Base-by-base conservation (phyloP, 2,329 filamentous ascomycete species). In the Endothia cerciana region DNA sequence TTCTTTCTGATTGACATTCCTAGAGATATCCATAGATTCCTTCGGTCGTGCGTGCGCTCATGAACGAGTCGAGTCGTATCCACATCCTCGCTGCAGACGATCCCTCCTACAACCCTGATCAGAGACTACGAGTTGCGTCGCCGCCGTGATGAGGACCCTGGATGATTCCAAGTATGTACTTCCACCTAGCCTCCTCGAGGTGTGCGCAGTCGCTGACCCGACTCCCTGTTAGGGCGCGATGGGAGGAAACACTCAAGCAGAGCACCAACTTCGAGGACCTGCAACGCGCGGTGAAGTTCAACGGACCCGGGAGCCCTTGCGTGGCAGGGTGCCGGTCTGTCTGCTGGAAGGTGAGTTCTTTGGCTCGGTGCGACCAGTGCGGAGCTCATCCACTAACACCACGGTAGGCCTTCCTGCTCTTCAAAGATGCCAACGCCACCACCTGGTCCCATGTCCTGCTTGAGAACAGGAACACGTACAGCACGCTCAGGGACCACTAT, bases 241-340 rank as follows among this genome's bases (percentile, higher is more conserved):
- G 91, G 91, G 81, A 86, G 72, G 81, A 83, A 71, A 88, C 90
- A 45, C 84, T 87, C 73, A 80, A 79, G 71, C 81, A 87, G 73
- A 83, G 84, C 71, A 80, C 82, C 63, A 85, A 82, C 72, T 79
- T 91, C 66, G 78, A 79, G n/a, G 84, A 88, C 67, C 80, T 93
- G 64, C 88, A 86, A 77, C 82, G 82, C 69, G 87, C 87, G n/a
- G 83, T 92, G 62, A 87, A 84, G 75, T 79, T 84, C 69, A 84
- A 88, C 72, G 85, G 85, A 22, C 76, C 84, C 19, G 77, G 77
- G 13, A 91, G 85, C 72, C 87, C 89, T 59, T 93, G 90, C 75
- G 79, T 88, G 62, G 82, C 88, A 57, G 93, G 92, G 17, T 87
- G 93, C 70, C 88, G 94, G 64, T 97, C 94, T 3, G 85, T 96